Conservation (phyloP, 352 stramenopile genomes). For the Phytophthora cactorum region DNA sequence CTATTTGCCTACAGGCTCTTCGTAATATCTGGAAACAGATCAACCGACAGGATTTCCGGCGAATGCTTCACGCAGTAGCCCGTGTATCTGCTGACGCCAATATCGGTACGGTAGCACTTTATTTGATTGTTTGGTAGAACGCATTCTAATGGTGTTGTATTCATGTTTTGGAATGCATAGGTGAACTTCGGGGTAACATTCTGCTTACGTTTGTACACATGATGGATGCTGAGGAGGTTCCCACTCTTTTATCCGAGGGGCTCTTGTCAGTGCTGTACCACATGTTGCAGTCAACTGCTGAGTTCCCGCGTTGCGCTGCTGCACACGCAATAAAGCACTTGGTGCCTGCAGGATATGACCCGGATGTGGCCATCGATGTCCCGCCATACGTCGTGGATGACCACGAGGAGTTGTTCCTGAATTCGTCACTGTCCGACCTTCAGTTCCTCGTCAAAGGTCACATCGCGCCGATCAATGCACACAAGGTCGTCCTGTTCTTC, state of each 20-base stretch:
- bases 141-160: slow-evolving; percentile 16
- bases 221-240: slow-evolving; percentile 82
- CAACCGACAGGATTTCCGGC: slow-evolving; percentile 81
- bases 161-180: slow-evolving; percentile 29
- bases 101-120: slow-evolving; percentile 48
- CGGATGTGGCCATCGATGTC: slow-evolving; percentile 79
- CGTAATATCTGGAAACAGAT: slow-evolving; percentile 92
- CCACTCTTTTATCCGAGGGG: slow-evolving; percentile 75
- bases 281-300: slow-evolving; percentile 77
- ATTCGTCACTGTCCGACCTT: slow-evolving; percentile 83
- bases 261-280: slow-evolving; percentile 81
- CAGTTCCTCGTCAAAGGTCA: slow-evolving; percentile 89
- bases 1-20: slow-evolving; percentile 79
- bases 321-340: slow-evolving; percentile 90
- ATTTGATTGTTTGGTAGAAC: background rate
- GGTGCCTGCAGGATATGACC: slow-evolving; percentile 71
- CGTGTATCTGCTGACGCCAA: slow-evolving; percentile 80
- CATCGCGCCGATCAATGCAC: slow-evolving; percentile 87
- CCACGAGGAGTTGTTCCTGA: slow-evolving; percentile 88
- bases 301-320: slow-evolving; percentile 81
- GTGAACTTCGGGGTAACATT: slow-evolving; percentile 84
- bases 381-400: slow-evolving; percentile 86
- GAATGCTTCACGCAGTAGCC: slow-evolving; percentile 85
- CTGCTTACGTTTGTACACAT: slow-evolving; percentile 91
- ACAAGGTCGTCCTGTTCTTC: slow-evolving; percentile 91